phyloP scores from a whole-genome alignment of 495 filamentous ascomycete genomes.

The Penicillium tannophilum region DNA sequence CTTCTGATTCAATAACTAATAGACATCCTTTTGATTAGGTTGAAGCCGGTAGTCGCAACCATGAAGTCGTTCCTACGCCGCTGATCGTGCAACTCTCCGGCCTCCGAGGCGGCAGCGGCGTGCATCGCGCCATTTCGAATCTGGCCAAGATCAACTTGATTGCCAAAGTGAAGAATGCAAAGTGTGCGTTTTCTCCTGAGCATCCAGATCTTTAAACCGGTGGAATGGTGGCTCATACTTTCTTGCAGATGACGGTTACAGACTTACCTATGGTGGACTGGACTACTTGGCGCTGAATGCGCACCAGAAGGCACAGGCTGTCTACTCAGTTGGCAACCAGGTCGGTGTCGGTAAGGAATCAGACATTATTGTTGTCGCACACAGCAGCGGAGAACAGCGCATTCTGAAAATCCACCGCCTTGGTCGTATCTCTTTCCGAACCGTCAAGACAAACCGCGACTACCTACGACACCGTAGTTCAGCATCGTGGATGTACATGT shows the following conservation, averaged over 20 bases:
- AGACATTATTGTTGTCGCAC: conserved; percentile 91
- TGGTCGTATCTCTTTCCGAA: conserved; percentile 94
- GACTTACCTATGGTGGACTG: conserved; percentile 92
- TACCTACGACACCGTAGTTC: conserved; percentile 82
- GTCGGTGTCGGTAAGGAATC: conserved; percentile 97
- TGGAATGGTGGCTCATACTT: conserved; percentile 5
- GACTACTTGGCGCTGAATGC: conserved; percentile 95
- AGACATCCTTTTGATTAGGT: conserved; percentile 54
- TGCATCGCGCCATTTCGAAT: conserved; percentile 84
- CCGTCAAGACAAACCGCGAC: conserved; percentile 92
- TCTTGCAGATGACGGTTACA: conserved; percentile 83
- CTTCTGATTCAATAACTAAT: background rate
- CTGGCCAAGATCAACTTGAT: conserved; percentile 94
- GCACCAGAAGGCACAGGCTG: conserved; percentile 70
- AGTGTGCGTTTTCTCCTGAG: conserved; percentile 56
- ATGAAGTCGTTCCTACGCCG: conserved; percentile 91
- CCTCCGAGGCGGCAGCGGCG: conserved; percentile 77
- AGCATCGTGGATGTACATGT: conserved; percentile 97
- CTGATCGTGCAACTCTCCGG: conserved; percentile 83
- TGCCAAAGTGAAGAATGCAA: conserved; percentile 89
- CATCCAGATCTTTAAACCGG: too few species aligned
- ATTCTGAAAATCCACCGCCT: conserved; percentile 94
- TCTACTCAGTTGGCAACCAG: conserved; percentile 93
- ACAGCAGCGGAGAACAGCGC: conserved; percentile 60
- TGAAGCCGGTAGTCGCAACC: conserved; percentile 91